phyloP scores from a whole-genome alignment of 116 monocot genomes.

The Zostera marina region DNA sequence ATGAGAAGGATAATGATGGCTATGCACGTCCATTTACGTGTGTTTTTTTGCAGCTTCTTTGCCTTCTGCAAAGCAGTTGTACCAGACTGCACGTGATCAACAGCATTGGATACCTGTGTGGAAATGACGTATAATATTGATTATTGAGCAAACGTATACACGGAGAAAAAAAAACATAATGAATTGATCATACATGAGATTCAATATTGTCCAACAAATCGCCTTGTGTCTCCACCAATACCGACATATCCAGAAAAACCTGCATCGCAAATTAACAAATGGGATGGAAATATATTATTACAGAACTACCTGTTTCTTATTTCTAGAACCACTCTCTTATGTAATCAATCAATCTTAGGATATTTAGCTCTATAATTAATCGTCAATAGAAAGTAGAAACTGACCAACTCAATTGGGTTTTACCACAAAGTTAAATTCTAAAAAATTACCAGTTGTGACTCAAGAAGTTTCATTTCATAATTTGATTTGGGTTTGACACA shows the following conservation, averaged over 20 bases:
- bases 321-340: too few species aligned
- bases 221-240: slow-evolving; percentile 56
- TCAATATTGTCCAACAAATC: slow-evolving; percentile 61
- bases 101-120: slow-evolving; percentile 40
- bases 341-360: too few species aligned
- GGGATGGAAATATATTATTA: background rate
- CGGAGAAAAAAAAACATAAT: background rate
- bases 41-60: slow-evolving; percentile 35
- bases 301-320: too few species aligned
- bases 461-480: too few species aligned
- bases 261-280: slow-evolving; percentile 7
- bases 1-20: slow-evolving; percentile 40
- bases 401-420: too few species aligned
- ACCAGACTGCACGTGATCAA: slow-evolving; percentile 37
- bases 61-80: slow-evolving; percentile 33
- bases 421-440: too few species aligned
- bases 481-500: too few species aligned
- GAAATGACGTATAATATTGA: background rate
- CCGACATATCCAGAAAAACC: slow-evolving; percentile 64
- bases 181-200: slow-evolving; percentile 26
- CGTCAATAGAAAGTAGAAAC: too few species aligned
- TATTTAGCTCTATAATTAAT: too few species aligned
- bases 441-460: too few species aligned
- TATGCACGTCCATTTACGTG: slow-evolving; percentile 53
- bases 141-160: background rate